These are phyloP conservation scores for Cladosporium sp. DNA, from an alignment of 2,329 filamentous ascomycete genomes.

Conservation along the genomic window DNA sequence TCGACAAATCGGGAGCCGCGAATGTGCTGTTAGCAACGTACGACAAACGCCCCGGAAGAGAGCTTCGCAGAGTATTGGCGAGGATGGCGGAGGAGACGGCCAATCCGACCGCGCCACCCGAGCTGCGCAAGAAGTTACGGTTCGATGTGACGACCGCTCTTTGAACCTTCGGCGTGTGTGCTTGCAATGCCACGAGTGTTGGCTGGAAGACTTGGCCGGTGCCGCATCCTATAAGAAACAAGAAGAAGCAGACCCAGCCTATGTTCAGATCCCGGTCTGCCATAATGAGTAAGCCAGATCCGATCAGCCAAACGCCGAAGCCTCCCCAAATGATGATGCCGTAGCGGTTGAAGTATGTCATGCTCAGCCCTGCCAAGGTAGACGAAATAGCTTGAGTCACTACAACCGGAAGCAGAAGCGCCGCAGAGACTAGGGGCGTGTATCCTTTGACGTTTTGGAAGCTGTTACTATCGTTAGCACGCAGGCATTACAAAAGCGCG, in stretches of 20 bases:
- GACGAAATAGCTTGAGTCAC: constrained; percentile 28
- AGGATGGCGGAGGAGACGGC: constrained; percentile 64
- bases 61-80: constrained; percentile 25
- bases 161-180: constrained; percentile 50
- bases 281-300: constrained; percentile 34
- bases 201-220: constrained; percentile 64
- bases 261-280: constrained; percentile 27
- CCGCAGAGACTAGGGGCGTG: constrained; percentile 58
- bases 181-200: constrained; percentile 62
- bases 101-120: constrained; percentile 61
- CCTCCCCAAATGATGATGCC: constrained; percentile 43
- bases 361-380: constrained; percentile 34
- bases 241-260: constrained; percentile 47
- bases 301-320: constrained; percentile 34
- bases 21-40: constrained; percentile 38
- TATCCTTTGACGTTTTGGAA: constrained; percentile 70
- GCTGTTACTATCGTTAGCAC: constrained; percentile 14
- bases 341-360: constrained; percentile 44
- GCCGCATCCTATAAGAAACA: constrained; percentile 56
- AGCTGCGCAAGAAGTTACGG: constrained; percentile 66
- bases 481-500: not conserved
- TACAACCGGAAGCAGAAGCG: constrained; percentile 43
- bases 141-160: constrained; percentile 59
- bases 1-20: constrained; percentile 27
- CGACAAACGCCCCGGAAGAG: constrained; percentile 35